phyloP scores from a whole-genome alignment of 805 yeast species.

The Cyberlindnera mycetangii region DNA sequence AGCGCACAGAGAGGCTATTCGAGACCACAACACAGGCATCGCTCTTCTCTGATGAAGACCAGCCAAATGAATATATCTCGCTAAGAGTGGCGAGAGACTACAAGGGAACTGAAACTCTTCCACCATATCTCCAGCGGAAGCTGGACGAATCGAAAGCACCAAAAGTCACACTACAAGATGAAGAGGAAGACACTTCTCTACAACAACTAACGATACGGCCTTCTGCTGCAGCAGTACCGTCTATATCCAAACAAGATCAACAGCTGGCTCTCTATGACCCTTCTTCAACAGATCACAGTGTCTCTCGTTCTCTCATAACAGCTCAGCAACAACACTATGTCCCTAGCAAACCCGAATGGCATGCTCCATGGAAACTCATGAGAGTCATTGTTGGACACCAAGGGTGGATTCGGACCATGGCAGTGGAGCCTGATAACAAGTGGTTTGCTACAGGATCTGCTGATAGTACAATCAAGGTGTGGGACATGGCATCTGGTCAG shows the following conservation, averaged over 20 bases:
- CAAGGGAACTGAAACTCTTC: constrained; percentile 25
- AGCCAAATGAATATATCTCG: constrained; percentile 29
- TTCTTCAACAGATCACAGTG: constrained; percentile 7
- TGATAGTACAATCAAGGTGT: constrained; percentile 84
- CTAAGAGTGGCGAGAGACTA: constrained; percentile 32
- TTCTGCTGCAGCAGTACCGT: neutral
- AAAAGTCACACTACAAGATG: constrained; percentile 1
- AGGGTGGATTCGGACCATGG: constrained; percentile 88
- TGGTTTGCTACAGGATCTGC: constrained; percentile 93
- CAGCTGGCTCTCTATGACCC: constrained; percentile 8
- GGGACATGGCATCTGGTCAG: constrained; percentile 78
- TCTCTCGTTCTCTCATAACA: constrained; percentile 15
- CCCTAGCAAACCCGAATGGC: constrained; percentile 37
- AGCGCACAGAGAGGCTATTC: constrained; percentile 16
- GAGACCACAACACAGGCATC: constrained; percentile 1
- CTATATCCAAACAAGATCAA: neutral
- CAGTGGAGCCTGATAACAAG: constrained; percentile 80
- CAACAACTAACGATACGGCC: constrained; percentile 4
- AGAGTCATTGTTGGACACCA: constrained; percentile 83
- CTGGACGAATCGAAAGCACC: constrained; percentile 20
- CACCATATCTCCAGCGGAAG: constrained; percentile 28
- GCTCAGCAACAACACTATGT: constrained; percentile 17
- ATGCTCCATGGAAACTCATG: constrained; percentile 67
- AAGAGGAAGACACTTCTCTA: constrained; percentile 6
- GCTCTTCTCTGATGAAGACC: constrained; percentile 7